phyloP scores from a whole-genome alignment of 352 stramenopile species.

The Pythium rhizo-oryzae region DNA sequence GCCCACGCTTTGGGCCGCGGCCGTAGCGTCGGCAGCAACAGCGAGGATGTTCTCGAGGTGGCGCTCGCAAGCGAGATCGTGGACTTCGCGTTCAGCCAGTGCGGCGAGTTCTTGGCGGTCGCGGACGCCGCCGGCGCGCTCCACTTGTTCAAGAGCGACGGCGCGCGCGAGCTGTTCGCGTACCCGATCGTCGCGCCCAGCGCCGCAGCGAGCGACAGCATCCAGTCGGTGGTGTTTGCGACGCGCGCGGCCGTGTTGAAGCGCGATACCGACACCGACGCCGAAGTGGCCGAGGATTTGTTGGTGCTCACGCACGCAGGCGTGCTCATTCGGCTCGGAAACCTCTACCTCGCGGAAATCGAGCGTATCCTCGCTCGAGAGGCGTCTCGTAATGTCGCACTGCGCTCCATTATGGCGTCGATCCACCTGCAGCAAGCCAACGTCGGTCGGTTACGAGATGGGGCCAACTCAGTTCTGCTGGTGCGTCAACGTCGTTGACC shows the following conservation, averaged over 20 bases:
- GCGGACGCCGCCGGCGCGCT: slow-evolving; percentile 21
- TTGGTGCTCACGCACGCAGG: slow-evolving; percentile 30
- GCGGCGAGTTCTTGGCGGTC: slow-evolving; percentile 29
- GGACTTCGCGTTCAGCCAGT: slow-evolving; percentile 31
- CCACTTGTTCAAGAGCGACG: slow-evolving; percentile 30
- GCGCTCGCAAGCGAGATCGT: slow-evolving; percentile 17
- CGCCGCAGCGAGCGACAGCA: slow-evolving; percentile 17
- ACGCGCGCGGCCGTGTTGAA: not conserved
- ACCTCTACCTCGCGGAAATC: slow-evolving; percentile 23
- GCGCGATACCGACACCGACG: not conserved
- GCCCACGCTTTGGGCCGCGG: not conserved
- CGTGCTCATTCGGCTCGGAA: slow-evolving; percentile 31
- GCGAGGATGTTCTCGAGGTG: not conserved
- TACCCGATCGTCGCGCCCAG: slow-evolving; percentile 30
- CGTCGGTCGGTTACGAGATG: slow-evolving; percentile 18
- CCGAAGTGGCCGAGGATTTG: slow-evolving; percentile 24
- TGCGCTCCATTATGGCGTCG: slow-evolving; percentile 23
- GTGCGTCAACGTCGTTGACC: slow-evolving; percentile 10
- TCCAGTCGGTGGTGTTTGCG: slow-evolving; percentile 29
- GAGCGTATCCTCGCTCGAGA: slow-evolving; percentile 25
- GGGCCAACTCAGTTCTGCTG: slow-evolving; percentile 21
- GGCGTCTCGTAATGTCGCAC: slow-evolving; percentile 15
- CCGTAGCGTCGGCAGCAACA: no score
- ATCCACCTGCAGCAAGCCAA: slow-evolving; percentile 27
- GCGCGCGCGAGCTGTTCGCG: slow-evolving; percentile 26